Conservation (phyloP, 805 yeast genomes). For the Yarrowia sp. region DNA sequence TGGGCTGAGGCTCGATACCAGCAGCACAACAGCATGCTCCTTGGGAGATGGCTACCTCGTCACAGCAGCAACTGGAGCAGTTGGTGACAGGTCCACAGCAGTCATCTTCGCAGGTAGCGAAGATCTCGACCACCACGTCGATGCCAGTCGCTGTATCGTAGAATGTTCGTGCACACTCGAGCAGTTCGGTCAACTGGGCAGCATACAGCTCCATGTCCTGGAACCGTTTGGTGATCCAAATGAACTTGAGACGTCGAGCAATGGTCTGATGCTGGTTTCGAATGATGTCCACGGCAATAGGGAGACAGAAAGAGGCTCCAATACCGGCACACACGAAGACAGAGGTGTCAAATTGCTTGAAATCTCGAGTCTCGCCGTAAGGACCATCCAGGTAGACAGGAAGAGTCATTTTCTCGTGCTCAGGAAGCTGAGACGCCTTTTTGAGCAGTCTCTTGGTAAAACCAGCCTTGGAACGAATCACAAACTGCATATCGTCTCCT, state of each 20-base stretch:
- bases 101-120: slow-evolving; percentile 35
- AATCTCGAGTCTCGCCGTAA: slow-evolving; percentile 53
- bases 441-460: slow-evolving; percentile 53
- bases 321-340: slow-evolving; percentile 56
- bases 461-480: slow-evolving; percentile 55
- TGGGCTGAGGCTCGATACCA: slow-evolving; percentile 21
- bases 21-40: slow-evolving; percentile 25
- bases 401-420: slow-evolving; percentile 43
- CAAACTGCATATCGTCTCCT: slow-evolving; percentile 52
- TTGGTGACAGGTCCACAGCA: slow-evolving; percentile 22
- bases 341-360: slow-evolving; percentile 54
- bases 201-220: slow-evolving; percentile 29
- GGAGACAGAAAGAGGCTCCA: slow-evolving; percentile 57
- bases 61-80: slow-evolving; percentile 24
- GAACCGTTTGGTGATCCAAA: slow-evolving; percentile 34
- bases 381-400: slow-evolving; percentile 56
- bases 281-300: slow-evolving; percentile 55
- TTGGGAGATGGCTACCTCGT: slow-evolving; percentile 18
- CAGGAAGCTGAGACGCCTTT: slow-evolving; percentile 45
- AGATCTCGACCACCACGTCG: slow-evolving; percentile 31
- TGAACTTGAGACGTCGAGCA: slow-evolving; percentile 26
- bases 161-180: slow-evolving; percentile 11
- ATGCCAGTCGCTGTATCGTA: slow-evolving; percentile 4
- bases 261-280: slow-evolving; percentile 44
- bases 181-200: slow-evolving; percentile 2